A percentile compares a stretch with the other conserved stretches of the same genome.
phyloP scores from a whole-genome alignment of 345 rosid species.

The Trapa bicornis region DNA sequence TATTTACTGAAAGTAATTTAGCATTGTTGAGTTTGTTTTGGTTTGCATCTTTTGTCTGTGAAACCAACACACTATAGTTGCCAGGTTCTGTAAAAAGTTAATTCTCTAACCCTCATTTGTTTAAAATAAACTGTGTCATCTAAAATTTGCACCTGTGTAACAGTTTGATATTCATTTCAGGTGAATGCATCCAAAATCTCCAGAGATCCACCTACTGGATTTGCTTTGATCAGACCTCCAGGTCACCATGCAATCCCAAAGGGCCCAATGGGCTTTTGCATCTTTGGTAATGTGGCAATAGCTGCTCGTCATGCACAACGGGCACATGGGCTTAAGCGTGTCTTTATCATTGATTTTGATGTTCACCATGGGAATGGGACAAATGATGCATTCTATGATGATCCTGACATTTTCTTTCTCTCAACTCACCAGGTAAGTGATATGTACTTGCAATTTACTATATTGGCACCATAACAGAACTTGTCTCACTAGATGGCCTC shows the following conservation, averaged over 20 bases:
- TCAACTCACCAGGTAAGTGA: constrained; percentile 80
- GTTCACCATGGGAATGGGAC: constrained; percentile 98
- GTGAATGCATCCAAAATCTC: constrained; percentile 49
- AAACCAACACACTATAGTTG: background rate
- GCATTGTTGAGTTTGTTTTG: background rate
- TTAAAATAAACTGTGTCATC: background rate
- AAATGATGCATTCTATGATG: constrained; percentile 72
- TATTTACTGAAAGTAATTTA: background rate
- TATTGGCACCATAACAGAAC: background rate
- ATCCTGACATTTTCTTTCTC: constrained; percentile 83
- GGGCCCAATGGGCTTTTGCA: constrained; percentile 97
- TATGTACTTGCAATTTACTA: background rate
- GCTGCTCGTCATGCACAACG: constrained; percentile 91
- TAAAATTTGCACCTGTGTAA: background rate
- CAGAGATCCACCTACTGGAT: constrained; percentile 55
- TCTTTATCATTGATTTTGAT: constrained; percentile 82
- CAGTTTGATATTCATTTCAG: constrained; percentile 23
- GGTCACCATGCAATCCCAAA: constrained; percentile 91
- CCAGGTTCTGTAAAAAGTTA: background rate
- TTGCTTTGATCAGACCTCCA: constrained; percentile 90
- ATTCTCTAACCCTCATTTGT: background rate
- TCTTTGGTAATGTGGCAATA: constrained; percentile 81
- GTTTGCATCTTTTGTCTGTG: background rate
- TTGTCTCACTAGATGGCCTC: too few relatives aligned
- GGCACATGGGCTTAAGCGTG: constrained; percentile 51